phyloP scores from a whole-genome alignment of 306 rosid genomes.

The Inga laurina region DNA sequence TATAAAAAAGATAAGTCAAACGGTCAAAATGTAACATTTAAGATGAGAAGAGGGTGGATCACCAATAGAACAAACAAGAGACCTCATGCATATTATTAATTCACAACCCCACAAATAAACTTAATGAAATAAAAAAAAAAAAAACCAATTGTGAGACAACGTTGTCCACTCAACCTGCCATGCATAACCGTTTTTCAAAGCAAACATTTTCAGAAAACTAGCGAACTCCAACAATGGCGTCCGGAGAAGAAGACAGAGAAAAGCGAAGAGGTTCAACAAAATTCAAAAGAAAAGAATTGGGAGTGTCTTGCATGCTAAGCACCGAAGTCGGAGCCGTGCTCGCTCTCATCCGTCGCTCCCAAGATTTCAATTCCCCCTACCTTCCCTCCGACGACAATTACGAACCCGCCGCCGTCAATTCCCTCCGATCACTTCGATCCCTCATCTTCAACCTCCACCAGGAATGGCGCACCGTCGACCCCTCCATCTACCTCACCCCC shows the following conservation, averaged over 20 bases:
- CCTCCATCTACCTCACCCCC: constrained; percentile 68
- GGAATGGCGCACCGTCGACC: constrained; percentile 77
- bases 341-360: constrained; percentile 70
- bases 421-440: constrained; percentile 78
- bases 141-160: neutral
- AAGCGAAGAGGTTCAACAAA: constrained; percentile 20
- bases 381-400: constrained; percentile 40
- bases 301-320: constrained; percentile 86
- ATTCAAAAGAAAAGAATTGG: constrained; percentile 55
- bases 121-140: neutral
- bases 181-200: constrained; percentile 33
- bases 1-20: neutral
- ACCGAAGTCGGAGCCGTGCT: constrained; percentile 85
- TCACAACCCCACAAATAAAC: neutral
- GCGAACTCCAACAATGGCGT: constrained; percentile 27
- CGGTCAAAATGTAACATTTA: neutral
- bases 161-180: constrained; percentile 12
- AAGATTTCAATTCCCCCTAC: constrained; percentile 41
- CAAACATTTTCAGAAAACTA: neutral
- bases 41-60: neutral
- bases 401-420: constrained; percentile 53
- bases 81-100: neutral
- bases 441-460: constrained; percentile 76
- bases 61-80: neutral
- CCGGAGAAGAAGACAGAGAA: neutral